Percentiles rank a stretch among this genome's conserved stretches.
These are phyloP conservation scores for Jamesozyma lodderae DNA, from an alignment of 805 yeast species.

Conservation along the genomic window DNA sequence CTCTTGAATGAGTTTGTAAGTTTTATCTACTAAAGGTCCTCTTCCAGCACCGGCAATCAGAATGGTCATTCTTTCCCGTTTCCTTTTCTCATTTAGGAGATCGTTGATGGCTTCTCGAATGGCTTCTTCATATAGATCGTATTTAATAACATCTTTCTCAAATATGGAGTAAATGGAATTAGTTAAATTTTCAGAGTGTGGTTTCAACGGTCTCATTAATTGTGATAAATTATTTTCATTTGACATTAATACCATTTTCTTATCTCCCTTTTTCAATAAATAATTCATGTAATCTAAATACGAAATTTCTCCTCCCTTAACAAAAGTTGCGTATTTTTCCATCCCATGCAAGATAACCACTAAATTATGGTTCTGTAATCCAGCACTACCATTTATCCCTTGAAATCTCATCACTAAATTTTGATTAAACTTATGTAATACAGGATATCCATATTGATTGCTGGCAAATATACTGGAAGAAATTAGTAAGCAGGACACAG, in stretches of 20 bases:
- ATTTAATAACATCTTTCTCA: constrained; percentile 63
- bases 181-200: constrained; percentile 49
- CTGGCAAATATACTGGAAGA: constrained; percentile 49
- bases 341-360: constrained; percentile 46
- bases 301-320: constrained; percentile 32
- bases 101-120: constrained; percentile 44
- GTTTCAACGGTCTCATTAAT: constrained; percentile 57
- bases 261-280: constrained; percentile 31
- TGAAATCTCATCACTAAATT: constrained; percentile 35
- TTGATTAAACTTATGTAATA: constrained; percentile 51
- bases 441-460: constrained; percentile 57
- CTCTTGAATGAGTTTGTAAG: constrained; percentile 35
- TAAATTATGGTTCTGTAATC: constrained; percentile 20
- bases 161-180: constrained; percentile 56
- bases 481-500: constrained; percentile 47
- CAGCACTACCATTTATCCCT: constrained; percentile 35
- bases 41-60: constrained; percentile 81
- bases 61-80: constrained; percentile 29
- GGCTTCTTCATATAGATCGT: constrained; percentile 58
- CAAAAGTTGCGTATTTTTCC: constrained; percentile 32
- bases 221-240: constrained; percentile 12
- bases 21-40: constrained; percentile 65
- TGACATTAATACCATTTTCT: constrained; percentile 3
- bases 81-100: constrained; percentile 14
- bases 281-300: constrained; percentile 38